Evolutionary conservation across 345 rosid genomes (phyloP).

Genomic region (Lumnitzera littorea): DNA sequence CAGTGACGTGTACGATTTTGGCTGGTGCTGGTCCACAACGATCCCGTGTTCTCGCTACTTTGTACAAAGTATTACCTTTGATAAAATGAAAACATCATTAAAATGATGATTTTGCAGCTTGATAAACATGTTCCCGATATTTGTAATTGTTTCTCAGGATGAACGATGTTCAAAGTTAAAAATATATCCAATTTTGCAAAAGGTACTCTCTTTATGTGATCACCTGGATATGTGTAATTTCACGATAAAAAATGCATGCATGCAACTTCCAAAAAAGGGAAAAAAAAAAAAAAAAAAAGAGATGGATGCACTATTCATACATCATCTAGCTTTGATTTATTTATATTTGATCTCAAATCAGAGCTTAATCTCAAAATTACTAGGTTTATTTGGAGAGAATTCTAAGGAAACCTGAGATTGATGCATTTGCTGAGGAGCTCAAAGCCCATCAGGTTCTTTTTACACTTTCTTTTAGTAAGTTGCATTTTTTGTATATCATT

Average conservation of each 20-base stretch:
- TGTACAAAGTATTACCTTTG: slow-evolving; percentile 53
- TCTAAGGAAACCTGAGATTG: slow-evolving; percentile 89
- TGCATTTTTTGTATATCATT: too few species aligned
- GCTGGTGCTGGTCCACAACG: slow-evolving; percentile 99
- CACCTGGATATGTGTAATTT: too few species aligned
- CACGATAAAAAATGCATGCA: too few species aligned
- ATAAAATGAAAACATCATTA: not conserved
- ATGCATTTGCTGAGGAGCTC: slow-evolving; percentile 86
- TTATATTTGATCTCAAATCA: not conserved
- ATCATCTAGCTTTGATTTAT: not conserved
- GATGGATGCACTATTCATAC: not conserved
- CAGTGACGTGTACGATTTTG: slow-evolving; percentile 91
- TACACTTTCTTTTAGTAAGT: too few species aligned
- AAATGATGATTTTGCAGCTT: slow-evolving; percentile 1
- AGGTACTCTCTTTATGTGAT: slow-evolving; percentile 32
- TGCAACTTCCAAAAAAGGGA: too few species aligned
- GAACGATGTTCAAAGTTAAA: slow-evolving; percentile 93
- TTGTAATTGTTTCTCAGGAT: slow-evolving; percentile 49
- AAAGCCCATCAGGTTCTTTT: slow-evolving; percentile 79
- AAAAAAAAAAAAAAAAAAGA: too few species aligned
- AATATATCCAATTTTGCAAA: slow-evolving; percentile 88
- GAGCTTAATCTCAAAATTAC: slow-evolving; percentile 12
- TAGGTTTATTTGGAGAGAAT: slow-evolving; percentile 96
- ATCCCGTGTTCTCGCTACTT: slow-evolving; percentile 87
- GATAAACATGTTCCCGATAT: too few species aligned